Conservation (phyloP, 2,329 filamentous ascomycete genomes). For the Colletotrichum eleusines region DNA sequence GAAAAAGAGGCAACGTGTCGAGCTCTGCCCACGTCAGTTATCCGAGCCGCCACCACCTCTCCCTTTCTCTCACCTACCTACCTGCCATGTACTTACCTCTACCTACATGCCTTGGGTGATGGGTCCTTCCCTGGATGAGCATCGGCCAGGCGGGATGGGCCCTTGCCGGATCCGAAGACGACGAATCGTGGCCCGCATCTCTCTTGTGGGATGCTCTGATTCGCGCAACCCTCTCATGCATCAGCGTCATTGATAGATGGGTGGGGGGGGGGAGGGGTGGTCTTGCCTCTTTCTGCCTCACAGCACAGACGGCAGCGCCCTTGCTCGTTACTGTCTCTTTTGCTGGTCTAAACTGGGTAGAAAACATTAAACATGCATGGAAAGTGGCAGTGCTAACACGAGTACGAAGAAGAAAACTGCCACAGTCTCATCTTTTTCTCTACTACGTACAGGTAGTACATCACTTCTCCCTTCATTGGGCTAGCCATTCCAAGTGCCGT, state of each 20-base stretch:
- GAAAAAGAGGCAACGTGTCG: no score
- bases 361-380: background rate
- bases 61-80: slow-evolving; percentile 3
- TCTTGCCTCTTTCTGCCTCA: background rate
- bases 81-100: slow-evolving; percentile 4
- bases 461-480: background rate
- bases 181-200: slow-evolving; percentile 28
- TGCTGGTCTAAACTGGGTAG: background rate
- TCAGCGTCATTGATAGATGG: background rate
- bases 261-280: no score
- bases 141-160: slow-evolving; percentile 20
- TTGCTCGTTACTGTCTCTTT: background rate
- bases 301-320: background rate
- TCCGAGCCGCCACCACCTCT: slow-evolving; percentile 24
- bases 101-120: slow-evolving; percentile 21
- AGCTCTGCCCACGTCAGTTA: slow-evolving; percentile 10
- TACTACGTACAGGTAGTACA: no score
- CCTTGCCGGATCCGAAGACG: slow-evolving; percentile 27
- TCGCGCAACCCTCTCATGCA: slow-evolving; percentile 6
- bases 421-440: background rate
- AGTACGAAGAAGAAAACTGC: background rate
- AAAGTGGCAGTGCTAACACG: slow-evolving; percentile 3
- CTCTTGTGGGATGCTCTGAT: slow-evolving; percentile 11
- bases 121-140: slow-evolving; percentile 24
- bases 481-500: background rate